These are phyloP conservation scores for Suillus tomentosus DNA, from an alignment of 768 basidiomycete genomes.

Conservation along the genomic window DNA sequence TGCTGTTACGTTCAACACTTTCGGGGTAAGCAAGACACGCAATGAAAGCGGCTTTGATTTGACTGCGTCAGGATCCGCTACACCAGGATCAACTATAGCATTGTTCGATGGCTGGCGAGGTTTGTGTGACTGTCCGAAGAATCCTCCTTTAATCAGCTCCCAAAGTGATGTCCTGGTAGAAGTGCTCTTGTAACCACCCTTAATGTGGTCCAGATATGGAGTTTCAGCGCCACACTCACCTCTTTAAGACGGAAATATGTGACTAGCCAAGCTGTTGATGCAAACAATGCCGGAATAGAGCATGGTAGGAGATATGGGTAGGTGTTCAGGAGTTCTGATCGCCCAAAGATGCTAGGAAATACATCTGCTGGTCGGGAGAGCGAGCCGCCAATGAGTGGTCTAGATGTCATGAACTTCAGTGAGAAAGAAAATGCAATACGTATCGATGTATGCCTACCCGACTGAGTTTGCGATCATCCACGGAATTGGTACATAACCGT, in stretches of 20 bases:
- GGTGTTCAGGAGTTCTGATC: conserved; percentile 53
- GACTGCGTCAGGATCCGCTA: no score
- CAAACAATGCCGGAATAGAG: conserved; percentile 46
- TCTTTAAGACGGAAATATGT: neutral
- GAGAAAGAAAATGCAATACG: conserved; percentile 13
- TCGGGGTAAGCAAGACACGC: no score
- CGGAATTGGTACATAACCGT: conserved; percentile 56
- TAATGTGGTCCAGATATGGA: neutral
- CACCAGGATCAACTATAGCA: neutral
- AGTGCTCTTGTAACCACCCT: neutral
- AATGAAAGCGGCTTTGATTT: no score
- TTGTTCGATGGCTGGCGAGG: neutral
- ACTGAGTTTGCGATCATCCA: conserved; percentile 43
- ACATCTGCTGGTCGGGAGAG: conserved; percentile 65
- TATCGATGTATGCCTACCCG: conserved; percentile 36
- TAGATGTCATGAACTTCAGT: conserved; percentile 23
- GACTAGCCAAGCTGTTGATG: neutral
- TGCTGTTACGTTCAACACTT: no score
- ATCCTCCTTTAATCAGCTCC: neutral
- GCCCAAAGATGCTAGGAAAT: conserved; percentile 62
- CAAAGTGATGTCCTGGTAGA: neutral
- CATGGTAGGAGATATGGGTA: conserved; percentile 80
- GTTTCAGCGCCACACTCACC: neutral
- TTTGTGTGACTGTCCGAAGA: neutral
- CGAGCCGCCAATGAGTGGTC: conserved; percentile 68